Evolutionary conservation across 1,139 yeast genomes (phyloP).

Genomic region (Taphrina communis): DNA sequence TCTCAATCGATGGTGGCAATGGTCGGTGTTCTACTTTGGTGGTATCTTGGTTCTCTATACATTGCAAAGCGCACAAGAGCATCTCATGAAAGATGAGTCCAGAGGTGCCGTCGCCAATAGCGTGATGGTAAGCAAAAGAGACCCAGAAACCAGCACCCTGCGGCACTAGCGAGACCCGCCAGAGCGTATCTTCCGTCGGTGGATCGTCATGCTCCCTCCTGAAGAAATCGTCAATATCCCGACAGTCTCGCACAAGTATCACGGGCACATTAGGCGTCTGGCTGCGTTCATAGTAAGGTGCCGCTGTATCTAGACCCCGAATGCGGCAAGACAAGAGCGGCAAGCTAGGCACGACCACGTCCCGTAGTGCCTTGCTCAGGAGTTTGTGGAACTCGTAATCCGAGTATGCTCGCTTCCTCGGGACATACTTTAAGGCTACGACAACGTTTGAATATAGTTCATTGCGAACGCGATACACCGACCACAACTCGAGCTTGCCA

Average conservation of each 20-base stretch:
- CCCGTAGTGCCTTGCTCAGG: constrained; percentile 7
- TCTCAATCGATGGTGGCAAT: constrained; percentile 29
- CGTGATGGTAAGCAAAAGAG: constrained; percentile 35
- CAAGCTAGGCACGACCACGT: constrained; percentile 8
- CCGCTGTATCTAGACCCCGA: background rate
- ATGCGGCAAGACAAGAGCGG: constrained; percentile 28
- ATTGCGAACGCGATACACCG: constrained; percentile 18
- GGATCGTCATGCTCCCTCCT: constrained; percentile 8
- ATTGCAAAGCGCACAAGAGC: constrained; percentile 15
- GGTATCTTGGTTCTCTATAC: background rate
- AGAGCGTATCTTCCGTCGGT: constrained; percentile 2
- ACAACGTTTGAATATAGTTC: constrained; percentile 24
- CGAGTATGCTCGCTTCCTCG: background rate
- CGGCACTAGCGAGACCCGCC: constrained; percentile 25
- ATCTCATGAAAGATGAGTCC: constrained; percentile 40
- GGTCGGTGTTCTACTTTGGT: background rate
- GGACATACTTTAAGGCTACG: constrained; percentile 12
- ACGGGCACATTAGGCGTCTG: constrained; percentile 12
- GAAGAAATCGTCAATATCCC: background rate
- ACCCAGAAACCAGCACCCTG: constrained; percentile 10
- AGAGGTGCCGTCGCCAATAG: constrained; percentile 36
- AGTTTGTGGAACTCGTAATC: background rate
- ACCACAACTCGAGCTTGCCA: constrained; percentile 30
- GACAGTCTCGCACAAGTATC: background rate
- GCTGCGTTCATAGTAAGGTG: background rate